A percentile compares a stretch with the other conserved stretches of the same genome.
These are phyloP conservation scores for Acarospora socialis DNA, from an alignment of 2,329 filamentous ascomycete genomes.

Conservation along the genomic window DNA sequence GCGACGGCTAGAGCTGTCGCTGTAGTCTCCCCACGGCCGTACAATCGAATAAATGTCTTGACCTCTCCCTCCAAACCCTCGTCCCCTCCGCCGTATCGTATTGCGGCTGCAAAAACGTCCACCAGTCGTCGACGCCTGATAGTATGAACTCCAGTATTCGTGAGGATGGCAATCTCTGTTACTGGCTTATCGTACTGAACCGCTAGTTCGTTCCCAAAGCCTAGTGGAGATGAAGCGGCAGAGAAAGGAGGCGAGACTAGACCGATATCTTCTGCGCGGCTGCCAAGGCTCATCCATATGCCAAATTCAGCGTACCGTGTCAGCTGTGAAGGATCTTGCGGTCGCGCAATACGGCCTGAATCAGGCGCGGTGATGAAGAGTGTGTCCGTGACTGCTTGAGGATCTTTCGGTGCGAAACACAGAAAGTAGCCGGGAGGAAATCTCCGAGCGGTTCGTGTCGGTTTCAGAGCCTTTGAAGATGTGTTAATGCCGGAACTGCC, in stretches of 20 bases:
- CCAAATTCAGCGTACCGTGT: conserved; percentile 63
- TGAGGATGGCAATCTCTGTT: conserved; percentile 79
- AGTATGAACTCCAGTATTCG: conserved; percentile 78
- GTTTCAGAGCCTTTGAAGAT: conserved; percentile 18
- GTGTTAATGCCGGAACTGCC: conserved; percentile 26
- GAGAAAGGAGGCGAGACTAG: conserved; percentile 59
- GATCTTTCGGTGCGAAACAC: conserved; percentile 58
- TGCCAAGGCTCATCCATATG: conserved; percentile 62
- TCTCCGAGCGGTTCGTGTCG: conserved; percentile 27
- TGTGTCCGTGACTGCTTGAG: conserved; percentile 44
- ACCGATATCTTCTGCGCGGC: conserved; percentile 64
- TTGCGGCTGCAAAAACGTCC: conserved; percentile 76
- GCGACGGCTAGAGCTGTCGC: conserved; percentile 87
- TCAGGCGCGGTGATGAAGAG: conserved; percentile 83
- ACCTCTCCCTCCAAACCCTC: conserved; percentile 72
- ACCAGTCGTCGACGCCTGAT: conserved; percentile 73
- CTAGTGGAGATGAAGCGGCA: conserved; percentile 51
- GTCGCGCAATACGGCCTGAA: conserved; percentile 61
- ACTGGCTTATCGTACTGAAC: conserved; percentile 82
- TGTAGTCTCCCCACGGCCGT: conserved; percentile 78
- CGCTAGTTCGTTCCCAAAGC: conserved; percentile 89
- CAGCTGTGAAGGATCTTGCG: conserved; percentile 36
- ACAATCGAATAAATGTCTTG: conserved; percentile 68
- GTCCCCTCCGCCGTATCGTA: conserved; percentile 57
- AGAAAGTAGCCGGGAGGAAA: conserved; percentile 88